Base-by-base conservation (phyloP, 2,329 filamentous ascomycete genomes). In the Talaromyces sp. region DNA sequence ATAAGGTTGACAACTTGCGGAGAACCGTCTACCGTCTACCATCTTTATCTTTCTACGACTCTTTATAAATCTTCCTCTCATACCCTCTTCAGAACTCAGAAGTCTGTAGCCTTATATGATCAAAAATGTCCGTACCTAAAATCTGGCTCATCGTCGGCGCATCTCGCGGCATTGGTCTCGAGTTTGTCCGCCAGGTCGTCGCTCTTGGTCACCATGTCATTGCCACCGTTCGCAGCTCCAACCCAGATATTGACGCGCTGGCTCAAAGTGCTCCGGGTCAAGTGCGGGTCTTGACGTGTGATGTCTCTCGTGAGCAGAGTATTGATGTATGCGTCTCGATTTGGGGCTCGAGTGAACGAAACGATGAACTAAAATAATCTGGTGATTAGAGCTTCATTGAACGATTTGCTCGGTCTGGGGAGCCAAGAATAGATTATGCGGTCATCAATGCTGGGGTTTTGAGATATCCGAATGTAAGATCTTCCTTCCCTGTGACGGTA, bases 401-500 rank as follows among this genome's bases (percentile, higher is more conserved):
- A n/a, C 61, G 52, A 35, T 75, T 78, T 54, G 74, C 76, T 31
- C 76, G 76, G 62, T 69, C 67, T 23, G 66, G 72, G 5, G 54
- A 54, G 25, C 66, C 80, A 57, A 79, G 74, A 63, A 79, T 84
- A 55, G 82, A 84, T 71, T 80, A 81, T 71, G 78, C 83, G 42
- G 78, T 86, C n/a, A 66, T 85, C 60, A 86, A 85, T 72, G 83
- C 84, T 35, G 83, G 83, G 54, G 79, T 85, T 5, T 69, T 84
- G 67, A 76, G 80, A 67, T 86, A 85, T 72, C 83, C 83, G 3
- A 84, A 83, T 75, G 82, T 84, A 76, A 80, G 81, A 46, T 39
- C 25, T 18, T 18, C 18, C 18, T 39, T n/a, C 55, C 11, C 21
- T 18, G 2, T 40, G 37, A 21, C 23, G 8, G 14, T 23, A 18